Conservation (phyloP, 2,329 filamentous ascomycete species). For the Aspergillus costaricaensis region DNA sequence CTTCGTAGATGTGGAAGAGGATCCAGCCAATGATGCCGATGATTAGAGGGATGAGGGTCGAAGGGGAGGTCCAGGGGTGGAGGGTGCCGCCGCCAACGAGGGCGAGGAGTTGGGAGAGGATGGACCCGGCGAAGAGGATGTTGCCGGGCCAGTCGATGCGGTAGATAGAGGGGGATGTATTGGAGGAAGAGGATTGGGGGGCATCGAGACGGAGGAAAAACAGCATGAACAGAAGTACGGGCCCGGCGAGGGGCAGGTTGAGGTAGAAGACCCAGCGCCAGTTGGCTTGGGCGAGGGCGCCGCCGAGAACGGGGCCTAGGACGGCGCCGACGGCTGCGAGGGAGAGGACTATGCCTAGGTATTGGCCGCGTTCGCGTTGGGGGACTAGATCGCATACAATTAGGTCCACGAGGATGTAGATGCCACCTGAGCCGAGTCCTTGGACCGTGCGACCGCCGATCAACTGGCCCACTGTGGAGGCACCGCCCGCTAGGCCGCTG, state of each 20-base stretch:
- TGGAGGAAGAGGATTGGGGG: not conserved
- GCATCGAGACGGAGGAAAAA: slow-evolving; percentile 24
- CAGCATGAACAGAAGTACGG: slow-evolving; percentile 26
- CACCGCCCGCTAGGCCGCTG: slow-evolving; percentile 55
- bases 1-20: slow-evolving; percentile 22
- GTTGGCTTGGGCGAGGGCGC: slow-evolving; percentile 22
- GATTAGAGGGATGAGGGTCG: slow-evolving; percentile 28
- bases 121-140: slow-evolving; percentile 28
- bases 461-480: slow-evolving; percentile 48
- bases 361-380: slow-evolving; percentile 36
- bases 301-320: slow-evolving; percentile 33
- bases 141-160: slow-evolving; percentile 32
- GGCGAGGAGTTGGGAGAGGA: slow-evolving; percentile 30
- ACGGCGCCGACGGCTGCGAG: not conserved
- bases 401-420: slow-evolving; percentile 45
- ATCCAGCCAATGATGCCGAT: slow-evolving; percentile 25
- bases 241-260: slow-evolving; percentile 29
- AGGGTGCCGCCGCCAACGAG: slow-evolving; percentile 30
- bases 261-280: slow-evolving; percentile 36
- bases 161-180: not conserved
- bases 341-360: slow-evolving; percentile 25
- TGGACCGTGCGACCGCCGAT: slow-evolving; percentile 59
- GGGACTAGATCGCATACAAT: slow-evolving; percentile 51
- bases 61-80: slow-evolving; percentile 32
- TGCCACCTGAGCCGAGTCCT: slow-evolving; percentile 53